These are phyloP conservation scores for Phytophthora pluvialis DNA, from an alignment of 352 stramenopile species.

Conservation along the genomic window DNA sequence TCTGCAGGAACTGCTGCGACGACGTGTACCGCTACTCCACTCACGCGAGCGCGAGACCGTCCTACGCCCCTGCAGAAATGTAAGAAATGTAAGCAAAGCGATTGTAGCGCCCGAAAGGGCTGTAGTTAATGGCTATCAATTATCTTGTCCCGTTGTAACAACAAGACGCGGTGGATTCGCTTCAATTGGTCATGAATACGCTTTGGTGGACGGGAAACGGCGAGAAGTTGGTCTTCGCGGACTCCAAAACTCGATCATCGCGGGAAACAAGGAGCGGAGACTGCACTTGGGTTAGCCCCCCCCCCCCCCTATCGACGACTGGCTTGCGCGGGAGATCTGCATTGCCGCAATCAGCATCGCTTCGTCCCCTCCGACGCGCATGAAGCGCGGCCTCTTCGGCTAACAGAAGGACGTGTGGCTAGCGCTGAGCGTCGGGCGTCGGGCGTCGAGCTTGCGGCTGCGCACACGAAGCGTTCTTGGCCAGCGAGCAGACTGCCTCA, in stretches of 20 bases:
- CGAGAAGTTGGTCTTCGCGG: too few species aligned
- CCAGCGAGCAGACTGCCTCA: background rate
- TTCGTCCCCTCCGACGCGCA: background rate
- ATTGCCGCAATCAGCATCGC: conserved; percentile 19
- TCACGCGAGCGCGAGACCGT: conserved; percentile 35
- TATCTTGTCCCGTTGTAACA: conserved; percentile 10
- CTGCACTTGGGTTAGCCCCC: too few species aligned
- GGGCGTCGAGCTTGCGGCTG: background rate
- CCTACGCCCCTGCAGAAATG: conserved; percentile 23
- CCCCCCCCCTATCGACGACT: too few species aligned
- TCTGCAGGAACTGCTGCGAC: conserved; percentile 58
- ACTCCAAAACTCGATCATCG: too few species aligned
- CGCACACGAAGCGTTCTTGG: background rate
- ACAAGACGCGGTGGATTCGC: too few species aligned
- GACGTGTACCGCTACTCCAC: conserved; percentile 58
- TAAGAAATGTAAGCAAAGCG: conserved; percentile 24
- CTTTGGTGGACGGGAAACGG: too few species aligned
- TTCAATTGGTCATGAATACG: too few species aligned
- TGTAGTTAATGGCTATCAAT: conserved; percentile 29
- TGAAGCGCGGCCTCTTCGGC: background rate
- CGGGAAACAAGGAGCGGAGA: too few species aligned
- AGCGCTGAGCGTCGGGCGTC: background rate
- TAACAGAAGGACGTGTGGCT: too few species aligned
- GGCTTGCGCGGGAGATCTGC: conserved; percentile 1
- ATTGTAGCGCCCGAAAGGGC: conserved; percentile 7